Evolutionary conservation across 1,139 yeast genomes (phyloP).

Genomic region (Arxiozyma telluris): DNA sequence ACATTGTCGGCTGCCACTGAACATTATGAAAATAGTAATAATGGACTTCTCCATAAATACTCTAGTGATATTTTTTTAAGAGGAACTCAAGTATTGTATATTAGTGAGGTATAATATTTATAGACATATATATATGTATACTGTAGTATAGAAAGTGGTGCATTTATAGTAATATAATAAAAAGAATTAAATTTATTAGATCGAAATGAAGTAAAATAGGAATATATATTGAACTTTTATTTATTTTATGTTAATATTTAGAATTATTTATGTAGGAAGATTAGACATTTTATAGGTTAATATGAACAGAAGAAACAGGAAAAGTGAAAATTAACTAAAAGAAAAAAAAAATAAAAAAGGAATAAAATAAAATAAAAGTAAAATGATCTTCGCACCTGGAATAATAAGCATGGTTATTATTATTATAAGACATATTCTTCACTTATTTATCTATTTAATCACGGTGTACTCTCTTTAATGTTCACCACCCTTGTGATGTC

Average conservation of each 20-base stretch:
- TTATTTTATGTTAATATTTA: background rate
- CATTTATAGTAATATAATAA: background rate
- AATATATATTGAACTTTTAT: background rate
- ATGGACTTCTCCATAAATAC: slow-evolving; percentile 46
- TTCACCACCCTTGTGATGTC: slow-evolving; percentile 41
- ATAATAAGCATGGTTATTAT: too few species aligned
- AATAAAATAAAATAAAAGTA: too few species aligned
- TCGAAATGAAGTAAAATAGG: background rate
- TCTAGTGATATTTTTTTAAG: slow-evolving; percentile 89
- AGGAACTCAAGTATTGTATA: slow-evolving; percentile 79
- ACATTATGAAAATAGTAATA: slow-evolving; percentile 36
- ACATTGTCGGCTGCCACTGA: slow-evolving; percentile 76
- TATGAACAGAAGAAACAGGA: background rate
- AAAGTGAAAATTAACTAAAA: too few species aligned
- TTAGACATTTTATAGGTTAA: too few species aligned
- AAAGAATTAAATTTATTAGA: background rate
- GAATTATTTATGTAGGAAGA: background rate
- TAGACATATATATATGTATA: background rate
- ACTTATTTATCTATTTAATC: background rate
- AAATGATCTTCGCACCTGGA: background rate
- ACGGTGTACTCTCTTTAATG: background rate
- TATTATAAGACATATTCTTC: background rate
- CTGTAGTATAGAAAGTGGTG: background rate
- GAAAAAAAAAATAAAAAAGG: too few species aligned
- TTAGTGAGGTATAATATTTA: slow-evolving; percentile 24